Conservation (phyloP, 768 basidiomycete genomes). For the Imleria badia region DNA sequence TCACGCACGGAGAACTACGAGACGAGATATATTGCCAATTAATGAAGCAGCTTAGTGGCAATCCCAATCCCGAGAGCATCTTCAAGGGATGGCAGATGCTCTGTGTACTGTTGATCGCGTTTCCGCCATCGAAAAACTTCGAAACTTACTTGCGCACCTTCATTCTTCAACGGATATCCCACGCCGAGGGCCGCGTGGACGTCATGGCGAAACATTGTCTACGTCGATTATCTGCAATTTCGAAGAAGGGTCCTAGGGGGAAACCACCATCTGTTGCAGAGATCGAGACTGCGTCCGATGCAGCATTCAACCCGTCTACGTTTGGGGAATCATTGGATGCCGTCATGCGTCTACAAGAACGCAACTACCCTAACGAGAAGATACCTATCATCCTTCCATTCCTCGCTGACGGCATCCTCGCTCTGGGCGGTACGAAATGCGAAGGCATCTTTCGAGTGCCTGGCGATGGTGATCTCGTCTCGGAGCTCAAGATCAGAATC, state of each 20-base stretch:
- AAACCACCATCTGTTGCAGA: conserved; percentile 80
- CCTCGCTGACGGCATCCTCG: conserved; percentile 88
- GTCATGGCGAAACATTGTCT: conserved; percentile 91
- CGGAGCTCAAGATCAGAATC: conserved; percentile 85
- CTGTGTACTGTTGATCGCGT: conserved; percentile 87
- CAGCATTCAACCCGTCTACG: conserved; percentile 92
- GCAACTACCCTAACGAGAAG: conserved; percentile 80
- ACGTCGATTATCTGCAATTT: conserved; percentile 70
- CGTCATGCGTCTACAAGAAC: conserved; percentile 79
- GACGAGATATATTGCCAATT: conserved; percentile 94
- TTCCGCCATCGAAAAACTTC: conserved; percentile 92
- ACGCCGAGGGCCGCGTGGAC: conserved; percentile 76
- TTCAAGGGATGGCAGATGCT: conserved; percentile 94
- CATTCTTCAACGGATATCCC: conserved; percentile 63
- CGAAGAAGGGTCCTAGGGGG: conserved; percentile 83
- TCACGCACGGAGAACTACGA: conserved; percentile 77
- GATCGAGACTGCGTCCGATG: conserved; percentile 93
- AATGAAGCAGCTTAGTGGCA: conserved; percentile 87
- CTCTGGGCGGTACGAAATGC: conserved; percentile 76
- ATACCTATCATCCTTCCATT: conserved; percentile 94
- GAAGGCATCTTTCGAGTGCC: conserved; percentile 95
- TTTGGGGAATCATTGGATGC: conserved; percentile 89
- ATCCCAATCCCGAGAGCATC: conserved; percentile 78
- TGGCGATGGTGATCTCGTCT: conserved; percentile 86
- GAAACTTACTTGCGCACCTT: conserved; percentile 82